phyloP scores from a whole-genome alignment of 1,284 basidiomycete species.

The Cystobasidiaceae sp. region DNA sequence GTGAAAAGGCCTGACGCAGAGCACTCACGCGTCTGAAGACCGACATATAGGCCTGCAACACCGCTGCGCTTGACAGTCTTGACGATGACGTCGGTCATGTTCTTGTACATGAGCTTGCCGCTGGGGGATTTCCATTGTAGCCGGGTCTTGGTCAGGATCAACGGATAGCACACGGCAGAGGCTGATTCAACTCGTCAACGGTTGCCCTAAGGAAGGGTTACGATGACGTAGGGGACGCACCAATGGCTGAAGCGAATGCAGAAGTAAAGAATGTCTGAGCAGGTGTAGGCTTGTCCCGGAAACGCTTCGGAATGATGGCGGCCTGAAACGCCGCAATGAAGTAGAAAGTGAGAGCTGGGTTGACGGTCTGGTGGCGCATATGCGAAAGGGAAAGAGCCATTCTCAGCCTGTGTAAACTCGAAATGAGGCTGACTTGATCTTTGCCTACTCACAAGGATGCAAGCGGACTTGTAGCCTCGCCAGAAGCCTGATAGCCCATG shows the following conservation, averaged over 20 bases:
- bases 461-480: conserved; percentile 46
- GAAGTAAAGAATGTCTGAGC: conserved; percentile 49
- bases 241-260: conserved; percentile 49
- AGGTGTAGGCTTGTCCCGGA: conserved; percentile 44
- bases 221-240: conserved; percentile 36
- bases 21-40: conserved; percentile 59
- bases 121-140: conserved; percentile 46
- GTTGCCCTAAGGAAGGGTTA: conserved; percentile 34
- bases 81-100: conserved; percentile 39
- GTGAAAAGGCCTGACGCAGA: background rate
- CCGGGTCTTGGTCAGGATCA: conserved; percentile 50
- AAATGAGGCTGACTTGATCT: background rate
- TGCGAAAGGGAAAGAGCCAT: too few species aligned
- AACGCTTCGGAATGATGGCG: conserved; percentile 43
- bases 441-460: conserved; percentile 45
- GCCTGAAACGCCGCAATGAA: conserved; percentile 45
- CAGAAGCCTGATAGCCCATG: conserved; percentile 47
- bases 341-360: conserved; percentile 50
- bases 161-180: conserved; percentile 46
- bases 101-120: conserved; percentile 38
- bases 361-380: too few species aligned
- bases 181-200: conserved; percentile 1
- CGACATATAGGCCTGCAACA: conserved; percentile 72
- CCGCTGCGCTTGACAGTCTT: conserved; percentile 65
- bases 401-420: too few species aligned